Base-by-base conservation (phyloP, 805 yeast genomes). In the Metschnikowia borealis region DNA sequence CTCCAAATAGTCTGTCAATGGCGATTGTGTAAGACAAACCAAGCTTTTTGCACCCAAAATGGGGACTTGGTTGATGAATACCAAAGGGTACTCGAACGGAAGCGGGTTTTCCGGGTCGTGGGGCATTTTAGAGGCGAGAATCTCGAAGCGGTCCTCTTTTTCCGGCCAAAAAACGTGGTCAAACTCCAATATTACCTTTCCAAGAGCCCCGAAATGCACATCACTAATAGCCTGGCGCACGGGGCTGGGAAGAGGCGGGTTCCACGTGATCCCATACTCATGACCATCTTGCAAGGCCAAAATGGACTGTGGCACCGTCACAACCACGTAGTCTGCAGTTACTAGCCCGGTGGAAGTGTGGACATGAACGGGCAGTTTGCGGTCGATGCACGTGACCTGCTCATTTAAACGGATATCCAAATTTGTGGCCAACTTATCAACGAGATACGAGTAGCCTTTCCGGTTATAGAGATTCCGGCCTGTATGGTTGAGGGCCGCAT, bases 261-360 rank as follows among this genome's bases (percentile, higher is more conserved):
- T 57, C 75, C 88, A 86, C 34, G 45, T 63, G 29, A 85, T 79
- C 15, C 76, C 75, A 5, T 84, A 83, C 10, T 65, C 62, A n/a
- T 60, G 53, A 6, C 51, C 41, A 2, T 60, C 52, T 0, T 68
- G 64, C 3, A 80, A 58, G 49, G 78, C 79, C 35, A 89, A 67
- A 3, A 86, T 75, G 34, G 91, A 85, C 54, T 85, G 85, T 0
- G 97, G 96, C 5, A 87, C 81, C 0, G 96, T 83, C 6, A 88
- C 85, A 13, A 90, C 74, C 29, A 81, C 70, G 61, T 81, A 85
- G 43, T 86, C 82, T 31, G 82, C 74, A 2, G 56, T 54, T 33
- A 71, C 64, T 2, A 53, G 48, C 2, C 76, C 74, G 6, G 63
- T 55, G 0, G 54, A 60, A 0, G 79, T 69, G 7, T 69, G 66